Evolutionary conservation across 176 grass and related monocot species (phyloP).

Genomic region (Aegilops umbellulata): DNA sequence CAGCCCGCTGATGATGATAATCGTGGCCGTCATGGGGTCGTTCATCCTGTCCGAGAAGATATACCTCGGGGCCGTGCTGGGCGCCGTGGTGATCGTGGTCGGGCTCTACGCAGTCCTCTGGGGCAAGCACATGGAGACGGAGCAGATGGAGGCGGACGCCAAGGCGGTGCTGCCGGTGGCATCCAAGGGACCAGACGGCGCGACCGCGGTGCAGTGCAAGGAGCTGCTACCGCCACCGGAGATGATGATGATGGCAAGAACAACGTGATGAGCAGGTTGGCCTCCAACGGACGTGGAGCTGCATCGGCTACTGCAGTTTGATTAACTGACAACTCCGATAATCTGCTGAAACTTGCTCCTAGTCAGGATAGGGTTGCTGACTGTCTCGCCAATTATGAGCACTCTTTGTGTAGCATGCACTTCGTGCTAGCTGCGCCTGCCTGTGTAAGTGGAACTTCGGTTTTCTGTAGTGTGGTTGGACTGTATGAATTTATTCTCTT

Average conservation of each 20-base stretch:
- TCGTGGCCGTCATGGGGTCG: slow-evolving; percentile 87
- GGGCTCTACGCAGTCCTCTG: slow-evolving; percentile 85
- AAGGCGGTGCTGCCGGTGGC: slow-evolving; percentile 45
- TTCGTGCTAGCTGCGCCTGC: no score
- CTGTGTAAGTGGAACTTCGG: no score
- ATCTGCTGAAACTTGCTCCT: no score
- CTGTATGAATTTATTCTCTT: no score
- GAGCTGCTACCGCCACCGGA: slow-evolving; percentile 38
- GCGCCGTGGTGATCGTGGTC: slow-evolving; percentile 68
- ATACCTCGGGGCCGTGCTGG: slow-evolving; percentile 78
- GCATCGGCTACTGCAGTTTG: background rate
- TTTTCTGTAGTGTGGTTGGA: no score
- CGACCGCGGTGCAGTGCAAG: slow-evolving; percentile 47
- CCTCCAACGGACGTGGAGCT: slow-evolving; percentile 20
- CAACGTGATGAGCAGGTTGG: background rate
- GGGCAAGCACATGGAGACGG: slow-evolving; percentile 72
- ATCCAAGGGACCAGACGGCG: slow-evolving; percentile 26
- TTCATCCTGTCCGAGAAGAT: slow-evolving; percentile 91
- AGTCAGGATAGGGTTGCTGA: no score
- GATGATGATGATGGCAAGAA: no score
- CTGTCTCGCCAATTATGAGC: no score
- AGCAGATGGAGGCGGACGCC: slow-evolving; percentile 35
- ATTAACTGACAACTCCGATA: no score
- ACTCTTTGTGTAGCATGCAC: no score
- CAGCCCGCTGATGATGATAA: slow-evolving; percentile 98